phyloP scores from a whole-genome alignment of 306 rosid species.

The Cucurbita pepo region DNA sequence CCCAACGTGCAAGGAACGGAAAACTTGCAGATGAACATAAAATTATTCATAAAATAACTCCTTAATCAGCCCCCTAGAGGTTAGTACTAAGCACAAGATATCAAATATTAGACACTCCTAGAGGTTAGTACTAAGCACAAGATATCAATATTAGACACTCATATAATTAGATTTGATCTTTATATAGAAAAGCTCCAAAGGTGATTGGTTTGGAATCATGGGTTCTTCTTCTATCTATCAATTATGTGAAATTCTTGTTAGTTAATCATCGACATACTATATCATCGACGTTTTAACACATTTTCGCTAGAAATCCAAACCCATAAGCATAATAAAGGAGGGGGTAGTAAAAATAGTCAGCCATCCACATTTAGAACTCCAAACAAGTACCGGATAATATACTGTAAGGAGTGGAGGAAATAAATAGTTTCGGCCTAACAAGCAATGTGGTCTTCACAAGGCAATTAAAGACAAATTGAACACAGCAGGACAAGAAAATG shows the following conservation, averaged over 20 bases:
- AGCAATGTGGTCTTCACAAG: neutral
- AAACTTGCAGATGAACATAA: neutral
- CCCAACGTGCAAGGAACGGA: neutral
- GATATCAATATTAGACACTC: neutral
- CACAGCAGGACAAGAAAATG: neutral
- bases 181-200: neutral
- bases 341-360: neutral
- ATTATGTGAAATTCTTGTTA: neutral
- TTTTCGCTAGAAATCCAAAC: neutral
- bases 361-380: neutral
- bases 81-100: neutral
- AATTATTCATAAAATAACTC: neutral
- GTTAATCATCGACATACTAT: neutral
- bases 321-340: neutral
- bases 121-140: no score
- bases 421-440: neutral
- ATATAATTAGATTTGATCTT: neutral
- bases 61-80: neutral
- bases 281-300: neutral
- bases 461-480: neutral
- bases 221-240: neutral
- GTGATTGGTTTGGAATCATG: neutral
- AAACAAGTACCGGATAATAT: neutral
- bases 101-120: neutral
- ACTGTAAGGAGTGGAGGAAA: neutral